Percentiles rank a stretch among this genome's conserved stretches.
phyloP scores from a whole-genome alignment of 2,329 filamentous ascomycete genomes.

The Plenodomus biglobosus region DNA sequence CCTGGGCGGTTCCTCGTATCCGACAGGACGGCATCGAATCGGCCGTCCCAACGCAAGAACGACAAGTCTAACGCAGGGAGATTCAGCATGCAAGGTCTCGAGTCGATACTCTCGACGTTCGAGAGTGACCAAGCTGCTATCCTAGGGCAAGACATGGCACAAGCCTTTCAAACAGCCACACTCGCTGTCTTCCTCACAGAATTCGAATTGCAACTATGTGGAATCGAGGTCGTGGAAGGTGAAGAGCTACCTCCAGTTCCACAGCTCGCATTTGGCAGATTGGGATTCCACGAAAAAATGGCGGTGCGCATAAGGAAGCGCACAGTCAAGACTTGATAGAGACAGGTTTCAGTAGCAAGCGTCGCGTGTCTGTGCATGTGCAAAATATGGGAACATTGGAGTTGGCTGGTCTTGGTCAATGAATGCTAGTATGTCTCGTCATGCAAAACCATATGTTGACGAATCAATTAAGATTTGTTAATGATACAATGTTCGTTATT shows the following conservation, averaged over 20 bases:
- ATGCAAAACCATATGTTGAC: too few species aligned
- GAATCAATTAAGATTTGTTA: too few species aligned
- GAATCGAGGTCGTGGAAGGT: slow-evolving; percentile 19
- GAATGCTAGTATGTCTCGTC: too few species aligned
- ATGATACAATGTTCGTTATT: too few species aligned
- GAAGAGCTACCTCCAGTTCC: slow-evolving; percentile 16
- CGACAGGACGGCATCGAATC: slow-evolving; percentile 1
- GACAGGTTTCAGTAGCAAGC: too few species aligned
- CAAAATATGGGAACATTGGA: too few species aligned
- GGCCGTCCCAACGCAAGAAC: background rate
- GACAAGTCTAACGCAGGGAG: slow-evolving; percentile 2
- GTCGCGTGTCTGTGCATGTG: too few species aligned
- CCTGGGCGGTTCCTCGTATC: slow-evolving; percentile 27
- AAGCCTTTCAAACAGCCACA: slow-evolving; percentile 25
- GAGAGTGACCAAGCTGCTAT: slow-evolving; percentile 6
- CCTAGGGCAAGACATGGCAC: slow-evolving; percentile 17
- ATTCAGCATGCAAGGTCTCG: slow-evolving; percentile 22
- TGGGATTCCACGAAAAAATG: slow-evolving; percentile 23
- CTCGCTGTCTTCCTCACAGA: slow-evolving; percentile 26
- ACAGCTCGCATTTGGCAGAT: slow-evolving; percentile 21
- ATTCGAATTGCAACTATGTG: slow-evolving; percentile 32
- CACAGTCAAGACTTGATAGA: background rate
- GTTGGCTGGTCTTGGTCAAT: too few species aligned
- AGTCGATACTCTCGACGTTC: slow-evolving; percentile 11
- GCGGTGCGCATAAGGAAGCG: slow-evolving; percentile 32